Percentiles rank a stretch among this genome's conserved stretches.
Evolutionary conservation across 78 protist species (phyloP).

Genomic region (Capsaspora owczarzaki): DNA sequence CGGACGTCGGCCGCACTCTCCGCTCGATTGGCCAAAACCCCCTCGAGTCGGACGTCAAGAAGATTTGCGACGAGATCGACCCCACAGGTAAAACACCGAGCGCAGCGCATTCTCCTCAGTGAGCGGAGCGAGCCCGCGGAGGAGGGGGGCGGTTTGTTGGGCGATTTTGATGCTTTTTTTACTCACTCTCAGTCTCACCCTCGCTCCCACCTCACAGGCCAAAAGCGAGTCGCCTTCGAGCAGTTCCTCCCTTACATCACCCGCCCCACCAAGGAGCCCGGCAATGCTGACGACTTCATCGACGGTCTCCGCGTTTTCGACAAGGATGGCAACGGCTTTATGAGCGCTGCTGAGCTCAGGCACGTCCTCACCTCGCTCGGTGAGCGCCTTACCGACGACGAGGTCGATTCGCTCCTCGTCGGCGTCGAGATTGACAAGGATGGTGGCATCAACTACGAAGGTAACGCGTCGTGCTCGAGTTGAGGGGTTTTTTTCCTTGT

Average conservation of each 20-base stretch:
- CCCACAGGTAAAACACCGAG: background rate
- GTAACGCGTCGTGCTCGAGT: background rate
- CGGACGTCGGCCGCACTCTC: conserved; percentile 54
- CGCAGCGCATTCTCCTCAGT: too few species aligned
- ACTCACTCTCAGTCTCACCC: background rate
- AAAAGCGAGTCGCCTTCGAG: conserved; percentile 19
- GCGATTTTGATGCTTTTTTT: too few species aligned
- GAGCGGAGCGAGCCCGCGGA: background rate
- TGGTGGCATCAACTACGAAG: conserved; percentile 34
- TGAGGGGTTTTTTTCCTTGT: background rate
- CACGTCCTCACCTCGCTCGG: conserved; percentile 71
- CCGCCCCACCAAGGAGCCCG: conserved; percentile 14
- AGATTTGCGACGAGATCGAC: conserved; percentile 29
- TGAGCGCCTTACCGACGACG: conserved; percentile 65
- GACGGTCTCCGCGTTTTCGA: conserved; percentile 68
- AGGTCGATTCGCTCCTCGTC: conserved; percentile 42
- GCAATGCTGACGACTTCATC: conserved; percentile 26
- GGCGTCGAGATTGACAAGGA: conserved; percentile 22
- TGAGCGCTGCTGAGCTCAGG: conserved; percentile 33
- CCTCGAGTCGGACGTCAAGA: conserved; percentile 52
- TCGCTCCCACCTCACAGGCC: background rate
- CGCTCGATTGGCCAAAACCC: conserved; percentile 66
- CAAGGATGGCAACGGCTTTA: conserved; percentile 73
- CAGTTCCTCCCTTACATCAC: conserved; percentile 21
- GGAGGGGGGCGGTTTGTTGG: background rate